Evolutionary conservation across 2,329 filamentous ascomycete species (phyloP).

Genomic region (Verticillium isaacii): DNA sequence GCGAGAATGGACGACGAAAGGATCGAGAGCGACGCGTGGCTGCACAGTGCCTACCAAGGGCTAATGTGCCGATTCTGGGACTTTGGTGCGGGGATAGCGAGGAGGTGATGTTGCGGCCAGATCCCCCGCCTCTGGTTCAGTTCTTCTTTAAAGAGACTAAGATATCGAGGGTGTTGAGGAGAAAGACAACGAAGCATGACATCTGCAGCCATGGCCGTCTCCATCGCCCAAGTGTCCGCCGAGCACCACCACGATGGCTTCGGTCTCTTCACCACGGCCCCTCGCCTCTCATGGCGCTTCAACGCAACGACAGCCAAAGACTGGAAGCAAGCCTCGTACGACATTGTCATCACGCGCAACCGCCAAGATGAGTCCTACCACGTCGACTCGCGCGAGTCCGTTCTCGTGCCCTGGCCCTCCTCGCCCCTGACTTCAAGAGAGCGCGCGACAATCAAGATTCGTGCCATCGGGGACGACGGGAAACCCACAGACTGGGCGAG

Average conservation of each 20-base stretch:
- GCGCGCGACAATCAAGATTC: background rate
- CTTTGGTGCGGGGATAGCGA: too few species aligned
- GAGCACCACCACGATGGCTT: slow-evolving; percentile 3
- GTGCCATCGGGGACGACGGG: slow-evolving; percentile 1
- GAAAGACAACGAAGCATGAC: background rate
- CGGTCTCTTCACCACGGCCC: slow-evolving; percentile 4
- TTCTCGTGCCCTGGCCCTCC: slow-evolving; percentile 6
- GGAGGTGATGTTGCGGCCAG: too few species aligned
- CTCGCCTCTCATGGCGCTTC: slow-evolving; percentile 9
- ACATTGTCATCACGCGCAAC: background rate
- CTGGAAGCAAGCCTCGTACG: too few species aligned
- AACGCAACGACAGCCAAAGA: background rate
- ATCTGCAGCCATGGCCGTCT: background rate
- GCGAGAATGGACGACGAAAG: background rate
- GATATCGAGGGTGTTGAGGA: background rate
- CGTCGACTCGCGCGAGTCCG: slow-evolving; percentile 3
- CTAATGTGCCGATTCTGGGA: too few species aligned
- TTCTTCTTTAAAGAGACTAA: background rate
- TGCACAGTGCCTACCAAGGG: background rate
- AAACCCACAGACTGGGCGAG: slow-evolving; percentile 4
- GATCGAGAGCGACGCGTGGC: background rate
- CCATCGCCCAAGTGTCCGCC: background rate
- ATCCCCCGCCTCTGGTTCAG: too few species aligned
- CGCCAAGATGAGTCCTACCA: background rate
- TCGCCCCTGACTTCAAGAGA: slow-evolving; percentile 4